A percentile compares a stretch with the other conserved stretches of the same genome.
These are phyloP conservation scores for Cladophialophora exuberans DNA, from an alignment of 2,329 filamentous ascomycete genomes.

Conservation along the genomic window DNA sequence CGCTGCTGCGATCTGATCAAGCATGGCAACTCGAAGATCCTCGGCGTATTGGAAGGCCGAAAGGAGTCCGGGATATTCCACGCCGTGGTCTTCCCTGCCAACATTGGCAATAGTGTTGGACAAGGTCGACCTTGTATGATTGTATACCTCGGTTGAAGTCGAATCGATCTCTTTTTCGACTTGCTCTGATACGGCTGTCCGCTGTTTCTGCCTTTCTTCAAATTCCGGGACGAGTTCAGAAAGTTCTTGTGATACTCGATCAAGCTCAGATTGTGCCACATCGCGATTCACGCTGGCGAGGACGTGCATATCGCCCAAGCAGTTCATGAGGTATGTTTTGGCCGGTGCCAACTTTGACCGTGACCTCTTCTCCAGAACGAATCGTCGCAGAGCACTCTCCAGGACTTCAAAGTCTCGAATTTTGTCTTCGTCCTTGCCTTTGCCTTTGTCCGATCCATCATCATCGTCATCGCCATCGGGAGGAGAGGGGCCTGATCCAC, in stretches of 20 bases:
- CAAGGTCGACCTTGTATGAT: slow-evolving; percentile 76
- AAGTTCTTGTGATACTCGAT: slow-evolving; percentile 79
- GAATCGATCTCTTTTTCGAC: slow-evolving; percentile 82
- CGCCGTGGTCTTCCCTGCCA: slow-evolving; percentile 75
- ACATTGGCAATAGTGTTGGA: slow-evolving; percentile 75
- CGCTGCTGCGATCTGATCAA: slow-evolving; percentile 79
- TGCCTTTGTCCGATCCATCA: slow-evolving; percentile 70
- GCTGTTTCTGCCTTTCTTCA: slow-evolving; percentile 80
- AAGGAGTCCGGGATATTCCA: slow-evolving; percentile 84
- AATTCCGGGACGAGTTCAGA: slow-evolving; percentile 81
- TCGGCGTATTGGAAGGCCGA: slow-evolving; percentile 90
- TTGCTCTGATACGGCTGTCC: slow-evolving; percentile 76
- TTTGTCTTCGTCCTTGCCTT: slow-evolving; percentile 88
- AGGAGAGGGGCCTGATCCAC: slow-evolving; percentile 44
- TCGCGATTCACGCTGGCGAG: slow-evolving; percentile 86
- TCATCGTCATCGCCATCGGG: slow-evolving; percentile 56
- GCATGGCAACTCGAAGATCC: slow-evolving; percentile 87
- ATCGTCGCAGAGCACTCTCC: slow-evolving; percentile 84
- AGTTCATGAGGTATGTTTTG: slow-evolving; percentile 91
- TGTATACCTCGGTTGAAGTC: slow-evolving; percentile 83
- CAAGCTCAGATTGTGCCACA: slow-evolving; percentile 80
- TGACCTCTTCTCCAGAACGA: slow-evolving; percentile 93
- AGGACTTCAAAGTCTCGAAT: slow-evolving; percentile 86
- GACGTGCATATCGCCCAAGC: slow-evolving; percentile 82
- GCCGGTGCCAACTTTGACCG: slow-evolving; percentile 94